A percentile compares a stretch with the other conserved stretches of the same genome.
These are phyloP conservation scores for Daldinia concentrica DNA, from an alignment of 495 filamentous ascomycete species.

Conservation along the genomic window DNA sequence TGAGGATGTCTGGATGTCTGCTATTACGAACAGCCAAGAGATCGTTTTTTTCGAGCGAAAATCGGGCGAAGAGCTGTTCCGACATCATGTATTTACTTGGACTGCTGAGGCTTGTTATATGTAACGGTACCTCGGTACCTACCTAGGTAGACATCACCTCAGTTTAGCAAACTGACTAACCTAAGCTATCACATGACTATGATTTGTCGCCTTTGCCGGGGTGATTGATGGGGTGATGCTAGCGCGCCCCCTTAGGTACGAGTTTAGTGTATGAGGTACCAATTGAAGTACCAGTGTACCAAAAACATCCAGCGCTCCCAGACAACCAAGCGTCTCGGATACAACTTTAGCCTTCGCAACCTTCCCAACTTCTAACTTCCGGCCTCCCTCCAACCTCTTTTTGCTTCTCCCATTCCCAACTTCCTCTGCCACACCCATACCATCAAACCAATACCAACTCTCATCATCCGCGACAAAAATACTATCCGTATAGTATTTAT, in stretches of 20 bases:
- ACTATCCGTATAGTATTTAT: slow-evolving; percentile 25
- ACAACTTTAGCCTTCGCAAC: slow-evolving; percentile 42
- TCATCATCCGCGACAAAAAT: slow-evolving; percentile 27
- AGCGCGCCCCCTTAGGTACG: background rate
- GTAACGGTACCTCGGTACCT: background rate
- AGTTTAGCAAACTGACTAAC: background rate
- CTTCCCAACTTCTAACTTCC: slow-evolving; percentile 29
- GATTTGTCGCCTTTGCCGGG: background rate
- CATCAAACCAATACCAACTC: slow-evolving; percentile 25
- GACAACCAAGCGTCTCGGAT: slow-evolving; percentile 43
- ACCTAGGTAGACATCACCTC: background rate
- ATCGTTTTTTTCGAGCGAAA: background rate
- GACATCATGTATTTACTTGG: background rate
- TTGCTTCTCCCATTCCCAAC: slow-evolving; percentile 14
- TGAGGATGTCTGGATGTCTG: no score
- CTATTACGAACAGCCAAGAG: background rate
- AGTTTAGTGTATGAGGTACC: slow-evolving; percentile 13
- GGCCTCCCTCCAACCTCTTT: slow-evolving; percentile 43
- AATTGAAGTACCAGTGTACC: slow-evolving; percentile 14
- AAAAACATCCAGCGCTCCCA: slow-evolving; percentile 4
- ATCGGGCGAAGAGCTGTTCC: background rate
- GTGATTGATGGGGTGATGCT: slow-evolving; percentile 2
- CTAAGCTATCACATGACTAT: slow-evolving; percentile 10
- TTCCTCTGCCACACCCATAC: slow-evolving; percentile 35
- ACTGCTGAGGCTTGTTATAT: background rate